phyloP scores from a whole-genome alignment of 2,329 filamentous ascomycete genomes.

The Chrysosporium queenslandicum region DNA sequence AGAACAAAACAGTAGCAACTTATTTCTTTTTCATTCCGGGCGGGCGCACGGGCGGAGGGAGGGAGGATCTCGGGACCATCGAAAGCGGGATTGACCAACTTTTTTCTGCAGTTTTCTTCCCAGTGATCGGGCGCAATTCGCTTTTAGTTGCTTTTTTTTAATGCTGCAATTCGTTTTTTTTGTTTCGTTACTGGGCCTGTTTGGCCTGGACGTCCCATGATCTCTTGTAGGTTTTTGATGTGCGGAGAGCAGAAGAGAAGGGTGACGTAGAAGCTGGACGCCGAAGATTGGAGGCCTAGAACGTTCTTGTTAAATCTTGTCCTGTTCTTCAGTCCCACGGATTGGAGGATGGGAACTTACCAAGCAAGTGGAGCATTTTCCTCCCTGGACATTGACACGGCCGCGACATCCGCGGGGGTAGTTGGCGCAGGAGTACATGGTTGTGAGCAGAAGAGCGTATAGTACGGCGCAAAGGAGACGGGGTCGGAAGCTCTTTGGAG shows the following conservation, averaged over 20 bases:
- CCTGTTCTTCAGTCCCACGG: background rate
- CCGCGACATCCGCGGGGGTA: constrained; percentile 41
- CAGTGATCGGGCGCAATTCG: no score
- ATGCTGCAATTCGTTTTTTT: background rate
- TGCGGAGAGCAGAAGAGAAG: constrained; percentile 24
- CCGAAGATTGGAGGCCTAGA: constrained; percentile 30
- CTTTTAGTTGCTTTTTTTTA: no score
- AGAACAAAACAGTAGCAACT: background rate
- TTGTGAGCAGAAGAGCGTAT: constrained; percentile 11
- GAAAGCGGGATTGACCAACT: no score
- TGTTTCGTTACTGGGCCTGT: constrained; percentile 1
- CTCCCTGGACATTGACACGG: constrained; percentile 35
- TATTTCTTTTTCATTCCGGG: no score
- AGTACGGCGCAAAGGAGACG: no score
- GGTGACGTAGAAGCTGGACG: constrained; percentile 32
- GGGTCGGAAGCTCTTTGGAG: background rate
- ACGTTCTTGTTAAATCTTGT: constrained; percentile 10
- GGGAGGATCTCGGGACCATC: no score
- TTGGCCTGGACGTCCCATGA: constrained; percentile 12
- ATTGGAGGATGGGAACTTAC: constrained; percentile 26
- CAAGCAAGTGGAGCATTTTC: constrained; percentile 38
- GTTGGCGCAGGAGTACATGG: constrained; percentile 41
- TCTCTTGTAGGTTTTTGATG: constrained; percentile 15
- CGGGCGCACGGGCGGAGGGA: no score
- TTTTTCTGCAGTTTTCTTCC: background rate